phyloP scores from a whole-genome alignment of 192 early-diverging fungal species.

The Phlyctochytrium planicorne region DNA sequence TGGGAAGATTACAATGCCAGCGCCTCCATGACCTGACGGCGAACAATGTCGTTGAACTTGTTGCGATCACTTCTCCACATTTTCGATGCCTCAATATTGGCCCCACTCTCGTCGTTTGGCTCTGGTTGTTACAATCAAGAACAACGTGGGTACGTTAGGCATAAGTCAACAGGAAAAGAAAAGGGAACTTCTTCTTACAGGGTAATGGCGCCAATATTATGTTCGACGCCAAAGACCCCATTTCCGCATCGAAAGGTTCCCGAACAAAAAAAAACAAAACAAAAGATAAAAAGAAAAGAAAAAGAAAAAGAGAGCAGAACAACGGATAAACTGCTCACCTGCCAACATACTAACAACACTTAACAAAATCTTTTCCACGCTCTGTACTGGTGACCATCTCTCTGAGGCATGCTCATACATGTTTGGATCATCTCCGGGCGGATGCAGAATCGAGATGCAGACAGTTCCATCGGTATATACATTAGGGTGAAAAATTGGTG shows the following conservation, averaged over 20 bases:
- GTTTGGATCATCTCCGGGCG: slow-evolving; percentile 97
- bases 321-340: slow-evolving; percentile 31
- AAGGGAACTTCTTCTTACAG: no score
- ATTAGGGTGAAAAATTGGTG: slow-evolving; percentile 88
- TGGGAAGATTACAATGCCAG: slow-evolving; percentile 67
- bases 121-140: slow-evolving; percentile 44
- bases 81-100: slow-evolving; percentile 98
- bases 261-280: no score
- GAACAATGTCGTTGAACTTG: slow-evolving; percentile 78
- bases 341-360: slow-evolving; percentile 95
- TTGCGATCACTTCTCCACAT: slow-evolving; percentile 87
- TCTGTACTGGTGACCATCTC: slow-evolving; percentile 97
- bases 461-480: slow-evolving; percentile 95
- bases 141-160: no score
- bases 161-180: not conserved
- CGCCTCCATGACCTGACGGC: slow-evolving; percentile 72
- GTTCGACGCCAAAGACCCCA: no score
- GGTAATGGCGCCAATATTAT: no score
- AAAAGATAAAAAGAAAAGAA: not conserved
- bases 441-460: slow-evolving; percentile 97
- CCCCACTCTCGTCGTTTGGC: slow-evolving; percentile 97
- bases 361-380: slow-evolving; percentile 96
- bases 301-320: not conserved
- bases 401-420: slow-evolving; percentile 96
- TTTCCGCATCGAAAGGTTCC: no score